Base-by-base conservation (phyloP, 345 rosid species). In the Heritiera littoralis region DNA sequence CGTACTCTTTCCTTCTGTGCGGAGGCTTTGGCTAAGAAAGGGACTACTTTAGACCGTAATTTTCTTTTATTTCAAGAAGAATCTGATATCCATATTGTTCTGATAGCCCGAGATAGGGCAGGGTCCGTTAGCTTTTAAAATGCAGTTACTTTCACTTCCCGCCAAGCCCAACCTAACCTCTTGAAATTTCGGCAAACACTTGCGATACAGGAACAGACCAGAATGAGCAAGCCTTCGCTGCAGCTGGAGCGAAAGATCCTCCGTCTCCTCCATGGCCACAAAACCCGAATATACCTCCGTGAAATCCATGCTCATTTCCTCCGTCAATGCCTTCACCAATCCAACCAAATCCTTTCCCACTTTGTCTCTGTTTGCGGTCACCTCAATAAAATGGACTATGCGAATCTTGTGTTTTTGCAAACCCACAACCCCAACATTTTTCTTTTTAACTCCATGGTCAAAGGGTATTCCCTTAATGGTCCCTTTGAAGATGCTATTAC, bases 351-450 rank as follows among this genome's bases (percentile, higher is more conserved):
- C 72, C 81, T 91, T 65, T 81, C 92, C 9, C 97, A 92, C 75
- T 92, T 91, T 83, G 87, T 91, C 83, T 87, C 92, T 74, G 89
- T 92, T 72, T 91, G 95, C 51, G 91, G 90, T 17, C 80, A 93
- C 32, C 83, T 88, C 11, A 75, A 83, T 76, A 74, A 85, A 77
- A 85, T 86, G 80, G 79, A 80, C 43, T 90, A 91, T 77, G 92
- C 92, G 0, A 61, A 77, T 32, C 81, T 85, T 58, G 74, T 89
- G 72, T 89, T 92, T 82, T 7, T 49, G 54, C 89, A 84, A 18
- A 84, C 82, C 60, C 81, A 73, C 3, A 79, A 85, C 82, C 95
- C 95, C 70, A 89, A 76, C 76, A 66, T 91, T 20, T 54, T 85
- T 66, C 90, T 89, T 74, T 92, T 86, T 81, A 91, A 92, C 76